These are phyloP conservation scores for Colletotrichum sp. DNA, from an alignment of 2,329 filamentous ascomycete genomes.

Conservation along the genomic window DNA sequence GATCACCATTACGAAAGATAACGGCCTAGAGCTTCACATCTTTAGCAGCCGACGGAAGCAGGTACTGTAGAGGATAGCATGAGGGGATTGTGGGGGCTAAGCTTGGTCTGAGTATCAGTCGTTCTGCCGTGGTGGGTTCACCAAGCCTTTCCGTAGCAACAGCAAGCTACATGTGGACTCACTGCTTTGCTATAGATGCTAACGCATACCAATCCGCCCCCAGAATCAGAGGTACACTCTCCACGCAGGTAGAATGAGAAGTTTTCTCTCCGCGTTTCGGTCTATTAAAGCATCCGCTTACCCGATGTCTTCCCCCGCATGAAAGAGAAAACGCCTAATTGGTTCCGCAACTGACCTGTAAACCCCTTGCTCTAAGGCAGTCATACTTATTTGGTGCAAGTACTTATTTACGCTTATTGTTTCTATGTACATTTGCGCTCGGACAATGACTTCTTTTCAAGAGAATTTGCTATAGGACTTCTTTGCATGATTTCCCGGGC, in stretches of 20 bases:
- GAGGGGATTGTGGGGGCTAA: neutral
- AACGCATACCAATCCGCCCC: neutral
- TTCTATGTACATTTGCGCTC: neutral
- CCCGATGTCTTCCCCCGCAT: neutral
- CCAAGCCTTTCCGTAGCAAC: neutral
- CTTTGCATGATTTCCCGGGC: neutral
- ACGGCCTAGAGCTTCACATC: neutral
- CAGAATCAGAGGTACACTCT: neutral
- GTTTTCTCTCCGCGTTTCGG: neutral
- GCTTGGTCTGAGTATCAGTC: neutral
- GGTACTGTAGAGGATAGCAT: neutral
- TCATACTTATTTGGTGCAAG: neutral
- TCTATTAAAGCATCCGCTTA: neutral
- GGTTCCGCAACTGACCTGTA: neutral
- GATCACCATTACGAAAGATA: neutral
- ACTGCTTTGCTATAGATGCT: neutral
- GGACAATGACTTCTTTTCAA: neutral
- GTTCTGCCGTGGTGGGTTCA: neutral
- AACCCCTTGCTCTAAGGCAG: neutral
- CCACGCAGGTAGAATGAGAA: neutral
- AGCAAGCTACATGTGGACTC: neutral
- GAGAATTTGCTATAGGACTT: rapidly evolving
- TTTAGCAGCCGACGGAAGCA: neutral
- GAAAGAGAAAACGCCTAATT: neutral
- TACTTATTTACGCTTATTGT: neutral